Conservation (phyloP, 495 filamentous ascomycete species). For the Tuber aestivum region DNA sequence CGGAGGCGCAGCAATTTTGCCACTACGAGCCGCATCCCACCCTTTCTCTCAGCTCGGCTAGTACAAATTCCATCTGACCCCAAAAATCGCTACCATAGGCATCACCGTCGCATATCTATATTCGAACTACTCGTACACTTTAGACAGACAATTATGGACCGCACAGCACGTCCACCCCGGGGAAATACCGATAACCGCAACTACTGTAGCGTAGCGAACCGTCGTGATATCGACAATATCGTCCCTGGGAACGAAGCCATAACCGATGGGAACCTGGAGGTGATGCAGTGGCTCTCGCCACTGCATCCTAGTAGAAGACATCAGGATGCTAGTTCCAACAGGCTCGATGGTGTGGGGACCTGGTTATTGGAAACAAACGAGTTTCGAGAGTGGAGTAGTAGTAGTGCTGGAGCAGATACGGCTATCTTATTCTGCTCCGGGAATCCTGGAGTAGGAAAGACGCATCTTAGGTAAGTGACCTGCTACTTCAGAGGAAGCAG, state of each 20-base stretch:
- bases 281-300: background rate
- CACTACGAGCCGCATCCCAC: no score
- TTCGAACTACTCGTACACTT: background rate
- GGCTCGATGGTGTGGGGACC: background rate
- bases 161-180: background rate
- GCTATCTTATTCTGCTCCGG: background rate
- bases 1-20: no score
- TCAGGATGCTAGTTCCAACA: background rate
- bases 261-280: background rate
- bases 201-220: background rate
- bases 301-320: background rate
- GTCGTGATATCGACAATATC: background rate
- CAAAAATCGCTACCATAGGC: no score
- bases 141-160: background rate
- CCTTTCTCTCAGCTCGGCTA: no score
- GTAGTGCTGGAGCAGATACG: background rate
- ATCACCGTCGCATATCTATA: no score
- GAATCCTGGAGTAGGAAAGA: background rate
- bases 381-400: background rate
- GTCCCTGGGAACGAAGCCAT: background rate
- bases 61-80: no score
- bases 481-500: background rate
- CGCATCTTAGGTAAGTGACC: background rate
- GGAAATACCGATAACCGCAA: background rate
- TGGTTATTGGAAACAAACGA: background rate